A percentile compares a stretch with the other conserved stretches of the same genome.
Conservation (phyloP, 306 rosid species). For the Dalbergia cochinchinensis region DNA sequence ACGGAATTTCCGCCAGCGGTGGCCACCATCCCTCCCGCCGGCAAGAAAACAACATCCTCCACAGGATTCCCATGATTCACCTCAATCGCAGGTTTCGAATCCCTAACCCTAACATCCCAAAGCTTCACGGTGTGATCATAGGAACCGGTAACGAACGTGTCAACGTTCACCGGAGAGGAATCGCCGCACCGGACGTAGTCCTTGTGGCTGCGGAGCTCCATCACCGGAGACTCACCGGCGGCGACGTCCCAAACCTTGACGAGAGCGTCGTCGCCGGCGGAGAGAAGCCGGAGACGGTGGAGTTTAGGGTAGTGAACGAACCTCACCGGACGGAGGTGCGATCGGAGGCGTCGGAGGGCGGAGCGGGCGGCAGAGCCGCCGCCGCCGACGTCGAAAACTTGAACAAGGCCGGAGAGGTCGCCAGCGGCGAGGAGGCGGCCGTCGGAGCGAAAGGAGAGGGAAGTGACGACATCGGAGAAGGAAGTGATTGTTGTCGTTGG, state of each 20-base stretch:
- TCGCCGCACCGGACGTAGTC: constrained; percentile 94
- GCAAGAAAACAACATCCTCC: constrained; percentile 81
- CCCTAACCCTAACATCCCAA: constrained; percentile 80
- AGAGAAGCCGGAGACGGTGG: constrained; percentile 82
- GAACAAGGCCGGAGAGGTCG: constrained; percentile 83
- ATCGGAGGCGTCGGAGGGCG: constrained; percentile 70
- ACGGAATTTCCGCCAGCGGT: constrained; percentile 87
- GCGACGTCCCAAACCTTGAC: constrained; percentile 92
- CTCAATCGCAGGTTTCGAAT: constrained; percentile 56
- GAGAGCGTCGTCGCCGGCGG: constrained; percentile 89
- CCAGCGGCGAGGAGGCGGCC: constrained; percentile 83
- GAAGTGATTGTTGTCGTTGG: constrained; percentile 61
- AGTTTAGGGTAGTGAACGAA: constrained; percentile 69
- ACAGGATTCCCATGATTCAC: constrained; percentile 81
- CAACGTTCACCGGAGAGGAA: constrained; percentile 70
- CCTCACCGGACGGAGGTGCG: constrained; percentile 82
- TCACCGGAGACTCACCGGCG: constrained; percentile 49
- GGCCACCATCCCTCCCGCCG: constrained; percentile 77
- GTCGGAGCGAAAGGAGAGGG: constrained; percentile 79
- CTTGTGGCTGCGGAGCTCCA: constrained; percentile 67
- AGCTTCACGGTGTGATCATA: constrained; percentile 91
- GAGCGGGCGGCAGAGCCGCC: constrained; percentile 40
- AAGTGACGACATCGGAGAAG: constrained; percentile 74
- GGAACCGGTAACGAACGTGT: constrained; percentile 77
- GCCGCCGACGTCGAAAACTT: constrained; percentile 67